These are phyloP conservation scores for Wickerhamiella azyma DNA, from an alignment of 805 yeast genomes.

Conservation along the genomic window DNA sequence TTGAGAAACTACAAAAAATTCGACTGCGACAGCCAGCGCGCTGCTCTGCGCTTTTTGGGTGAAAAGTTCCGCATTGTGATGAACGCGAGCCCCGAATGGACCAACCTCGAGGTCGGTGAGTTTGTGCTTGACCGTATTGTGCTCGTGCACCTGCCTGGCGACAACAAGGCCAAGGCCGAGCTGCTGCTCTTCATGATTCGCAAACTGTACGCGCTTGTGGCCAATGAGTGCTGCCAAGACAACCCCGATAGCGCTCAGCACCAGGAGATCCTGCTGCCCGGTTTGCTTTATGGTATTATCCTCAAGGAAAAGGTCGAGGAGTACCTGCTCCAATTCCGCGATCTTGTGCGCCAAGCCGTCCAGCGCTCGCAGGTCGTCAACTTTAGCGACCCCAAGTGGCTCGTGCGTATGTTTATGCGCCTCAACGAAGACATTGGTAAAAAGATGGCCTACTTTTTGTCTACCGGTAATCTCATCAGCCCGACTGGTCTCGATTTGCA, in stretches of 20 bases:
- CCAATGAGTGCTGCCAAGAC: slow-evolving; percentile 93
- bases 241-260: slow-evolving; percentile 99
- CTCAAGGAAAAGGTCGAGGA: slow-evolving; percentile 94
- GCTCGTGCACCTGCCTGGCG: slow-evolving; percentile 61
- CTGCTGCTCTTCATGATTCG: slow-evolving; percentile 88
- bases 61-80: slow-evolving; percentile 91
- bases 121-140: slow-evolving; percentile 74
- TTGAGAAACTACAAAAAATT: slow-evolving; percentile 78
- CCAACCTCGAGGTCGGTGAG: slow-evolving; percentile 83
- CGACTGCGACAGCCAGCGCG: slow-evolving; percentile 62
- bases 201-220: slow-evolving; percentile 85
- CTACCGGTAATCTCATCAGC: slow-evolving; percentile 93
- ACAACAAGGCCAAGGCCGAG: slow-evolving; percentile 68
- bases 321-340: slow-evolving; percentile 56
- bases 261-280: slow-evolving; percentile 91
- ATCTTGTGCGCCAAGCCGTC: slow-evolving; percentile 67
- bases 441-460: slow-evolving; percentile 82
- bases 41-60: slow-evolving; percentile 88
- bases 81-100: slow-evolving; percentile 73
- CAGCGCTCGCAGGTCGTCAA: slow-evolving; percentile 67
- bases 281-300: slow-evolving; percentile 93
- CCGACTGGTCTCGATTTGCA: slow-evolving; percentile 96
- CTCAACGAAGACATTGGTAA: slow-evolving; percentile 89
- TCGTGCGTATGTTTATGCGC: slow-evolving; percentile 62
- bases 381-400: slow-evolving; percentile 71